phyloP scores from a whole-genome alignment of 768 basidiomycete species.

The Mycena alexandri region DNA sequence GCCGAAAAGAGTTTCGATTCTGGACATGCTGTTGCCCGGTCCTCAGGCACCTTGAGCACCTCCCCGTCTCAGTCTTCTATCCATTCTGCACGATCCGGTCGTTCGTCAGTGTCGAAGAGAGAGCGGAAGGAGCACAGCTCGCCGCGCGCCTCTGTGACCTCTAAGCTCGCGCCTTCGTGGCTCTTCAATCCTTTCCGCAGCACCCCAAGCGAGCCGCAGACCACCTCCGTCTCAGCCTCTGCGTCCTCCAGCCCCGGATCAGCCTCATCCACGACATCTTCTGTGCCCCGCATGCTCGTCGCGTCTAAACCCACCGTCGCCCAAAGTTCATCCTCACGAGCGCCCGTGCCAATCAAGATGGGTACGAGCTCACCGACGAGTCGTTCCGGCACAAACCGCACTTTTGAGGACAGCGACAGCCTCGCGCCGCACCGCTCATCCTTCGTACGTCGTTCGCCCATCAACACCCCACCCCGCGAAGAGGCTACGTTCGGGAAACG shows the following conservation, averaged over 20 bases:
- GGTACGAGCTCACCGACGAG: constrained; percentile 40
- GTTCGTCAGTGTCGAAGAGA: constrained; percentile 60
- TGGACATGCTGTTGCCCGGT: constrained; percentile 36
- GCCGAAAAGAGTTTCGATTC: constrained; percentile 52
- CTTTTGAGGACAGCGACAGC: constrained; percentile 69
- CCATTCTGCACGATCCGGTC: constrained; percentile 64
- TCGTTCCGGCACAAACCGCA: constrained; percentile 63
- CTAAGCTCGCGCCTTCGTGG: constrained; percentile 83
- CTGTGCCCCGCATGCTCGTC: constrained; percentile 50
- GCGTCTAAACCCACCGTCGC: constrained; percentile 51
- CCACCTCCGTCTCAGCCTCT: constrained; percentile 64
- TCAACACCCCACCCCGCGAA: constrained; percentile 79
- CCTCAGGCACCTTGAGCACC: constrained; percentile 58
- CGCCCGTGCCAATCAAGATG: constrained; percentile 60
- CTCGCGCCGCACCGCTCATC: constrained; percentile 59
- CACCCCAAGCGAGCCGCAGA: constrained; percentile 72
- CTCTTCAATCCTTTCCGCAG: constrained; percentile 82
- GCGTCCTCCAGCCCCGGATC: constrained; percentile 46
- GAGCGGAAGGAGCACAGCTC: constrained; percentile 42
- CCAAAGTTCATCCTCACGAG: constrained; percentile 43
- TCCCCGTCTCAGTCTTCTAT: constrained; percentile 80
- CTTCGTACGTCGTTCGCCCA: constrained; percentile 69
- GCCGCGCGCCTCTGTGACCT: constrained; percentile 56
- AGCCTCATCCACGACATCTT: constrained; percentile 39
- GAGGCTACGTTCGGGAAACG: constrained; percentile 71